These are phyloP conservation scores for Hypocreales sp. DNA, from an alignment of 2,329 filamentous ascomycete species.

Conservation along the genomic window DNA sequence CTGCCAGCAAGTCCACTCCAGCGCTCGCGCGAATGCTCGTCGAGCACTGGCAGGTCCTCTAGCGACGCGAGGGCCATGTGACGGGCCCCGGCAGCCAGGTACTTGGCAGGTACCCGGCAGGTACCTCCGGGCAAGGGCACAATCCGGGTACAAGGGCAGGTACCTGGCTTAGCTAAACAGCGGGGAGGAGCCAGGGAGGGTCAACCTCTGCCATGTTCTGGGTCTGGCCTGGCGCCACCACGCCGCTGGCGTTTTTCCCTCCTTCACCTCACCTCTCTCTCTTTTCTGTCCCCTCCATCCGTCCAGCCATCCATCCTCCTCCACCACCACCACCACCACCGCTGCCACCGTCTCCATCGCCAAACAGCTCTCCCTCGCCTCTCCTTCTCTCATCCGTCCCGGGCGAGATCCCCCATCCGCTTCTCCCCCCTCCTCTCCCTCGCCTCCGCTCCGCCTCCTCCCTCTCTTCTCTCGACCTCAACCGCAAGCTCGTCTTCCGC, in stretches of 20 bases:
- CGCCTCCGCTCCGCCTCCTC: conserved; percentile 6
- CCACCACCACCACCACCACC: conserved; percentile 3
- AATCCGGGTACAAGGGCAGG: too few species aligned
- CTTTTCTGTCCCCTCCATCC: conserved; percentile 10
- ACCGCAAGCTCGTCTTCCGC: conserved; percentile 3
- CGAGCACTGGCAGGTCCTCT: too few species aligned
- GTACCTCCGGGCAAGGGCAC: too few species aligned
- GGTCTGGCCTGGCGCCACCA: conserved; percentile 4
- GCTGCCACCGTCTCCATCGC: conserved; percentile 5
- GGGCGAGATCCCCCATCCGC: background rate
- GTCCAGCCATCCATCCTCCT: conserved; percentile 8
- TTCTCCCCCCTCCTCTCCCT: conserved; percentile 5
- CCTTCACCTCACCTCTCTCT: conserved; percentile 13
- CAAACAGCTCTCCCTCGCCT: conserved; percentile 7
- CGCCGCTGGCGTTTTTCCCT: conserved; percentile 3
- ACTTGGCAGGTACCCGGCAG: too few species aligned
- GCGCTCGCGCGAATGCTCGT: too few species aligned
- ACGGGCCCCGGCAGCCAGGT: too few species aligned
- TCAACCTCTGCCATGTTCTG: too few species aligned
- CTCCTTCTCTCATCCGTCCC: conserved; percentile 12
- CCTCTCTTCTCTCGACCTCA: conserved; percentile 6
- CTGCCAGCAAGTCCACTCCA: too few species aligned
- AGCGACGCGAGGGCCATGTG: too few species aligned
- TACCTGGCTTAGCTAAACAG: background rate
- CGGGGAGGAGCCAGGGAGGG: too few species aligned